Base-by-base conservation (phyloP, 75 land plant genomes). In the Cupressus sempervirens region DNA sequence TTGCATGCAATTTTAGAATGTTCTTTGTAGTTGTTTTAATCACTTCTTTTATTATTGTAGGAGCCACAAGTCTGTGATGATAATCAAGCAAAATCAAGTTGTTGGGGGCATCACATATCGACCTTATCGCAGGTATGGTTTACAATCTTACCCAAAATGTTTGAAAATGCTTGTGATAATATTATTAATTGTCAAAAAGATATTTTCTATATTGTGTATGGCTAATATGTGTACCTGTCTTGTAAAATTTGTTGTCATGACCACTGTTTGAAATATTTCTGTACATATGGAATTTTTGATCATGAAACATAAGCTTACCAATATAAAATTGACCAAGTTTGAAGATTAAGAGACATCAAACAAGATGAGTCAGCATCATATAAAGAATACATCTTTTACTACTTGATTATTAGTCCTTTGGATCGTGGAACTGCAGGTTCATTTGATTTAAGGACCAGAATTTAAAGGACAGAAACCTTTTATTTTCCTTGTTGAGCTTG, bases 81-180 rank as follows among this genome's bases (percentile, higher is more conserved):
- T 98, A 74, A 89, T 98, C 70, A 93, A 97, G 83, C 84, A 89
- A 26, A 96, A 93, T 89, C 91, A 87, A 32, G 99, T 98, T 84
- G 98, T 98, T 83, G 99, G 99, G 83, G 99, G 99, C 65, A 98
- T 98, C 68, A 98, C 99, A 20, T 98, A 96, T 83, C 97, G 99
- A 46, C 99, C 99, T 30, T 98, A 96, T 90, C 77, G 46, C 26
- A 96, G 99, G 99, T 96, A 92, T 38, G n/a, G 23, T 46, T 35
- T 38, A 13, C 15, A 11, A 50, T 34, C 11, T 34, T 50, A 23
- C 11, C 26, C 35, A 52, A 52, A 48, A 45, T 16, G 10, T 82
- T 12, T 82, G 56, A 52, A n/a, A 79, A 32, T 32, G 3, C 11
- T 72, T 72, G 32, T 32, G 74, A 72, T 72, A 15, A 29, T 10